Percentiles rank a stretch among this genome's conserved stretches.
These are phyloP conservation scores for Aspergillus nanangensis DNA, from an alignment of 495 filamentous ascomycete species.

Conservation along the genomic window DNA sequence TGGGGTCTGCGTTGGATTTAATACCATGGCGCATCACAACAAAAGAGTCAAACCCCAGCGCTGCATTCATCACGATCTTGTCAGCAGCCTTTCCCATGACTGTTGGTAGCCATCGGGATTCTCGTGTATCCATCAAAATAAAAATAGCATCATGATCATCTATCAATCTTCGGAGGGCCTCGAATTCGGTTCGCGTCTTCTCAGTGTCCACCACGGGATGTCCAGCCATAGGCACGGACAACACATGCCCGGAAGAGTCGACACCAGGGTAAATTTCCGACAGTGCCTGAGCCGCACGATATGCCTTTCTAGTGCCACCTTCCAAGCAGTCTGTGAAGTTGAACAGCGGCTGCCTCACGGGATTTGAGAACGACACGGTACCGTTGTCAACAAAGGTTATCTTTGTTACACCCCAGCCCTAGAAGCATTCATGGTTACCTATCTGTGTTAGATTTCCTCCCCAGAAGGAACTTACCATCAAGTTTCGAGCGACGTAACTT, in stretches of 20 bases:
- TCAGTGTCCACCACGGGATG: slow-evolving; percentile 74
- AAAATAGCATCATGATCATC: slow-evolving; percentile 90
- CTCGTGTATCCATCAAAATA: slow-evolving; percentile 92
- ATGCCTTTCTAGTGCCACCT: slow-evolving; percentile 81
- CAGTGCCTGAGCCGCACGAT: slow-evolving; percentile 74
- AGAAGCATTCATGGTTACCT: not conserved
- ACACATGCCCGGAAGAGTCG: slow-evolving; percentile 66
- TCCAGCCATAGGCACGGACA: slow-evolving; percentile 92
- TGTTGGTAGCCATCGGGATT: slow-evolving; percentile 94
- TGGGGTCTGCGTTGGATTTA: slow-evolving; percentile 26
- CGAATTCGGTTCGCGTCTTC: slow-evolving; percentile 66
- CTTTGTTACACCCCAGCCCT: slow-evolving; percentile 93
- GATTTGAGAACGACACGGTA: slow-evolving; percentile 95
- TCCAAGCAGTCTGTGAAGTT: slow-evolving; percentile 82
- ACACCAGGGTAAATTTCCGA: slow-evolving; percentile 89
- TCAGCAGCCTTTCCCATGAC: slow-evolving; percentile 90
- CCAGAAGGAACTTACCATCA: slow-evolving; percentile 51
- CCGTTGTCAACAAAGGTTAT: slow-evolving; percentile 96
- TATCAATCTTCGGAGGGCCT: slow-evolving; percentile 67
- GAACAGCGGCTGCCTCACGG: slow-evolving; percentile 90
- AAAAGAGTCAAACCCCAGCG: slow-evolving; percentile 92
- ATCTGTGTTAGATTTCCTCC: not conserved
- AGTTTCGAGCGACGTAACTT: slow-evolving; percentile 82
- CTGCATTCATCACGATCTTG: slow-evolving; percentile 95
- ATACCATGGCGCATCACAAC: slow-evolving; percentile 95